phyloP scores from a whole-genome alignment of 495 filamentous ascomycete species.

The Xylaria palmicola region DNA sequence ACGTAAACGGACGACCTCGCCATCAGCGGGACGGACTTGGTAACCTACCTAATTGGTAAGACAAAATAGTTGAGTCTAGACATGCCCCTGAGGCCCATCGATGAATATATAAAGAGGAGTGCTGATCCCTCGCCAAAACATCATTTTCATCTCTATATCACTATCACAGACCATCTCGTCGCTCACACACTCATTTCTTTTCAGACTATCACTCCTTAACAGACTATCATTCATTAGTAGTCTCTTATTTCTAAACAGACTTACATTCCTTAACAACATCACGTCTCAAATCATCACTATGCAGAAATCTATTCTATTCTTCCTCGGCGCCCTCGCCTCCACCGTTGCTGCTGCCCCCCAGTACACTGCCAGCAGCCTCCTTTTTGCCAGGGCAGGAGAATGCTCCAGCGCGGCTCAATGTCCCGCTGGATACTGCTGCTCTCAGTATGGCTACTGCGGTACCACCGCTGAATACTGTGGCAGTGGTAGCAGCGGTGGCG shows the following conservation, averaged over 20 bases:
- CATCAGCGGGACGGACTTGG: not conserved
- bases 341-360: slow-evolving; percentile 7
- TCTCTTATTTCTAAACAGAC: slow-evolving; percentile 1
- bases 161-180: slow-evolving; percentile 8
- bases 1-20: slow-evolving; percentile 5
- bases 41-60: slow-evolving; percentile 4
- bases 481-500: not conserved
- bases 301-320: slow-evolving; percentile 12
- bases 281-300: slow-evolving; percentile 10
- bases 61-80: slow-evolving; percentile 4
- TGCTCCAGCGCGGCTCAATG: slow-evolving; percentile 9
- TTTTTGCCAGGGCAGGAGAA: not conserved
- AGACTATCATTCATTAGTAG: slow-evolving; percentile 5
- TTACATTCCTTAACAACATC: slow-evolving; percentile 10
- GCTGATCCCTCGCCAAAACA: slow-evolving; percentile 11
- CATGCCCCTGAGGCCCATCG: slow-evolving; percentile 6
- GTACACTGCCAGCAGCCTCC: slow-evolving; percentile 8
- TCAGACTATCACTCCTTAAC: slow-evolving; percentile 4
- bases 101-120: slow-evolving; percentile 8
- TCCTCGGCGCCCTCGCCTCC: slow-evolving; percentile 9
- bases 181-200: slow-evolving; percentile 5
- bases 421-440: slow-evolving; percentile 17
- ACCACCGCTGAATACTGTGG: slow-evolving; percentile 8
- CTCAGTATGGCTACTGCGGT: slow-evolving; percentile 13
- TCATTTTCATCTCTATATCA: slow-evolving; percentile 5